phyloP scores from a whole-genome alignment of 2,329 filamentous ascomycete species.

The Clarireedia monteithiana region DNA sequence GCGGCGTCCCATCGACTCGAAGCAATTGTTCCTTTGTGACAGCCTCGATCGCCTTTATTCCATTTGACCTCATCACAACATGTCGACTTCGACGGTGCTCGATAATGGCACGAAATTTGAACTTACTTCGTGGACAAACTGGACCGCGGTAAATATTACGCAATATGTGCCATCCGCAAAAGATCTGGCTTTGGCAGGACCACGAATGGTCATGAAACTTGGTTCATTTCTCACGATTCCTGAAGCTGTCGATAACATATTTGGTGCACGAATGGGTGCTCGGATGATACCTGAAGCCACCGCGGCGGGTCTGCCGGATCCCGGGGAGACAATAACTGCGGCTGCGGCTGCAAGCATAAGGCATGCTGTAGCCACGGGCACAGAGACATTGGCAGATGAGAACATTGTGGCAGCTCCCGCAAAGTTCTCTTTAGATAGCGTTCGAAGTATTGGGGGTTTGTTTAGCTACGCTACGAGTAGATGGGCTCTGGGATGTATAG shows the following conservation, averaged over 20 bases:
- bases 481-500: constrained; percentile 85
- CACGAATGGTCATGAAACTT: constrained; percentile 61
- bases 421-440: constrained; percentile 48
- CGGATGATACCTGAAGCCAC: constrained; percentile 54
- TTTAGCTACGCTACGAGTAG: constrained; percentile 86
- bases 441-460: constrained; percentile 71
- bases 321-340: constrained; percentile 32
- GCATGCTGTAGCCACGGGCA: constrained; percentile 19
- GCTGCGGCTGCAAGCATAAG: constrained; percentile 35
- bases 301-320: constrained; percentile 33
- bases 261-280: constrained; percentile 45
- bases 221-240: constrained; percentile 54
- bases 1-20: not conserved
- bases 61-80: constrained; percentile 6
- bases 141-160: constrained; percentile 43
- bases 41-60: not conserved
- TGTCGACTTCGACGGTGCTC: constrained; percentile 19
- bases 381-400: constrained; percentile 29
- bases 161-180: constrained; percentile 56
- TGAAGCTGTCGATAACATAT: constrained; percentile 49
- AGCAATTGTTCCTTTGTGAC: constrained; percentile 5
- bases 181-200: constrained; percentile 61
- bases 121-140: constrained; percentile 47
- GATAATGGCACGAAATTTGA: constrained; percentile 30
- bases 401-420: constrained; percentile 36